These are phyloP conservation scores for Sarocladium brachiariae DNA, from an alignment of 2,329 filamentous ascomycete genomes.

Conservation along the genomic window DNA sequence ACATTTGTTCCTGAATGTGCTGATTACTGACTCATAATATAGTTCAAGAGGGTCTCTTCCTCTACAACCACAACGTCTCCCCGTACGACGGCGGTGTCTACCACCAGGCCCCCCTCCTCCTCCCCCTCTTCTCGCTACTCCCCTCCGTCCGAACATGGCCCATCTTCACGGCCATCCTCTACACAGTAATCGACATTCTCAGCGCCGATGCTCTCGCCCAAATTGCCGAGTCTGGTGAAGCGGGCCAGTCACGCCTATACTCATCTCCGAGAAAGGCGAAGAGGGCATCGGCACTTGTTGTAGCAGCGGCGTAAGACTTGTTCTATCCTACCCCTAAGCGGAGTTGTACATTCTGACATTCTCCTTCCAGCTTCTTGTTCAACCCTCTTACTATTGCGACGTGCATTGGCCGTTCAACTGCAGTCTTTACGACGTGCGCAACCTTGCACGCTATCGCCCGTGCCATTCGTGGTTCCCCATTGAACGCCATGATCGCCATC, in stretches of 20 bases:
- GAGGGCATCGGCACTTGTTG: constrained; percentile 64
- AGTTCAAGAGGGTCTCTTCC: constrained; percentile 95
- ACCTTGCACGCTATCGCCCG: constrained; percentile 78
- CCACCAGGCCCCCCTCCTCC: constrained; percentile 77
- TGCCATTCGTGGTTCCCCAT: constrained; percentile 64
- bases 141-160: constrained; percentile 62
- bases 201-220: constrained; percentile 71
- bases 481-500: constrained; percentile 76
- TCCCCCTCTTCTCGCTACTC: constrained; percentile 85
- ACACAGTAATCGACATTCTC: constrained; percentile 71
- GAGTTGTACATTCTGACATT: background rate
- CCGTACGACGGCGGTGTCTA: constrained; percentile 91
- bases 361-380: constrained; percentile 66
- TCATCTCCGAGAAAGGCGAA: constrained; percentile 70
- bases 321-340: too few species aligned
- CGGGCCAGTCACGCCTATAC: constrained; percentile 66
- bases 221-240: constrained; percentile 77
- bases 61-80: constrained; percentile 93
- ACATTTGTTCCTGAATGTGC: background rate
- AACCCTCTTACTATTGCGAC: constrained; percentile 91
- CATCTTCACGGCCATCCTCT: constrained; percentile 72
- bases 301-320: constrained; percentile 68
- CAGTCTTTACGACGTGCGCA: constrained; percentile 80
- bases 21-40: background rate
- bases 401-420: constrained; percentile 83